These are phyloP conservation scores for Medicago ruthenica DNA, from an alignment of 306 rosid genomes.

Conservation along the genomic window DNA sequence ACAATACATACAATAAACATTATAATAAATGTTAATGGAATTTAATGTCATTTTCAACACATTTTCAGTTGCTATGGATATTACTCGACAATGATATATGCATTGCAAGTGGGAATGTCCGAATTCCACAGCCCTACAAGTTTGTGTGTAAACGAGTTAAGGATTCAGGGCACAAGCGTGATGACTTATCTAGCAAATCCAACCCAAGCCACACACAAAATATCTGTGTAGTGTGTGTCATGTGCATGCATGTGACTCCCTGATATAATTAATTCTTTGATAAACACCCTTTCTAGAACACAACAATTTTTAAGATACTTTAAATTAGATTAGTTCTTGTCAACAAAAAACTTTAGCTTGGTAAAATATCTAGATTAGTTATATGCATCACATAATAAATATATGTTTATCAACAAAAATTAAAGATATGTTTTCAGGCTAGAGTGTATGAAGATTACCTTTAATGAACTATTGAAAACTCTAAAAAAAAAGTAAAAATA, in stretches of 20 bases:
- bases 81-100: slow-evolving; percentile 5
- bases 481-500: too few relatives aligned
- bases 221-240: slow-evolving; percentile 20
- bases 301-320: neutral
- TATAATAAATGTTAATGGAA: neutral
- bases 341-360: too few relatives aligned
- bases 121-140: slow-evolving; percentile 5
- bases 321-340: neutral
- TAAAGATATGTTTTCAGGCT: neutral
- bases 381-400: neutral
- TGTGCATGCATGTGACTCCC: slow-evolving; percentile 43
- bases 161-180: slow-evolving; percentile 22
- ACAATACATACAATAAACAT: neutral
- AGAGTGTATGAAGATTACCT: neutral
- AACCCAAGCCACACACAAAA: slow-evolving; percentile 40
- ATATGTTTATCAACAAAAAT: neutral
- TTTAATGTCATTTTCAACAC: neutral
- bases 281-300: neutral
- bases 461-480: too few relatives aligned
- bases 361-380: neutral
- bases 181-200: slow-evolving; percentile 46
- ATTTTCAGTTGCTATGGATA: neutral
- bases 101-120: slow-evolving; percentile 24
- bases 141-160: slow-evolving; percentile 8
- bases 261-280: neutral